These are phyloP conservation scores for Pulveroboletus sp. DNA, from an alignment of 768 basidiomycete genomes.

Conservation along the genomic window DNA sequence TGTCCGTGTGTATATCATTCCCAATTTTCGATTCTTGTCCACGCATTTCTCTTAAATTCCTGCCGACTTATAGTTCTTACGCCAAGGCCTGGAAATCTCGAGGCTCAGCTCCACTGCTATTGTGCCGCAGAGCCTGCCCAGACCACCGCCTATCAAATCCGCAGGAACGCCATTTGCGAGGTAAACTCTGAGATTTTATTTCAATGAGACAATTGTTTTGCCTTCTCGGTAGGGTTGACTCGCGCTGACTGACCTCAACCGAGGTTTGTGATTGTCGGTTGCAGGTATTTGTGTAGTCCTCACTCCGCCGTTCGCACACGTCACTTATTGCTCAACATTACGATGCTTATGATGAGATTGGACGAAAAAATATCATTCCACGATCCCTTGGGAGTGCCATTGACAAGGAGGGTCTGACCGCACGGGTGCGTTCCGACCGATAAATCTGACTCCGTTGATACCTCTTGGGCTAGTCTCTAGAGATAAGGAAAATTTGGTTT, in stretches of 20 bases:
- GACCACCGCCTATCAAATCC: conserved; percentile 13
- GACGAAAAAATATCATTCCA: conserved; percentile 10
- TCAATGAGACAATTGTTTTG: conserved; percentile 4
- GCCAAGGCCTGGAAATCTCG: conserved; percentile 9
- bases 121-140: conserved; percentile 4
- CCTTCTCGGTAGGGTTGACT: background rate
- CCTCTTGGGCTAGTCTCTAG: background rate
- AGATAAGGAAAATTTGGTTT: conserved; percentile 5
- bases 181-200: conserved; percentile 4
- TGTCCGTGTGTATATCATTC: conserved; percentile 11
- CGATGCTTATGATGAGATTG: conserved; percentile 5
- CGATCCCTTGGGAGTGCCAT: conserved; percentile 13
- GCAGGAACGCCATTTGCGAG: conserved; percentile 19
- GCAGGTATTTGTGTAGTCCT: conserved; percentile 6
- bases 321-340: background rate
- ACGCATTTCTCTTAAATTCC: too few species aligned
- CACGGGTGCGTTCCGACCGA: conserved; percentile 10
- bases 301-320: background rate
- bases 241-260: conserved; percentile 1
- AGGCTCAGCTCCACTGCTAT: conserved; percentile 3
- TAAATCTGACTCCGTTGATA: background rate
- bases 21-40: background rate
- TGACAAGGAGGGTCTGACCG: conserved; percentile 7
- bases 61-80: too few species aligned
- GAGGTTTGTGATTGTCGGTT: conserved; percentile 4